These are phyloP conservation scores for Naganishia vaughanmartiniae DNA, from an alignment of 768 basidiomycete genomes.

Conservation along the genomic window DNA sequence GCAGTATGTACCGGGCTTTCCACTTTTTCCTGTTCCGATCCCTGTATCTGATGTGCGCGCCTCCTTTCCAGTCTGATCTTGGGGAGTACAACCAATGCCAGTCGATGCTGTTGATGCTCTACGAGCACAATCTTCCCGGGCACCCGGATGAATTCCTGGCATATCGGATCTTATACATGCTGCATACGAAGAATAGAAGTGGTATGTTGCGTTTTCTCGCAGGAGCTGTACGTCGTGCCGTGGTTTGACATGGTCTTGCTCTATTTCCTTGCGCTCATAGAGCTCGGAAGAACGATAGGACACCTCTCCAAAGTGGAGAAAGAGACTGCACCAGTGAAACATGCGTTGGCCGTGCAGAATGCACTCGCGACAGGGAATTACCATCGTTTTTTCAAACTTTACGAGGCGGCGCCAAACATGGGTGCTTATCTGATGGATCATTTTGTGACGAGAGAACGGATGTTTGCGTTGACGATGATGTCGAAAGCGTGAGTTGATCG, in stretches of 20 bases:
- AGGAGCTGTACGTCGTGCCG: no score
- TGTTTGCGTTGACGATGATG: constrained; percentile 81
- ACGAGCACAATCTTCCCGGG: constrained; percentile 88
- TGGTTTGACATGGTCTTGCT: constrained; percentile 15
- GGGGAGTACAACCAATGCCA: constrained; percentile 99
- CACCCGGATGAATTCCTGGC: constrained; percentile 94
- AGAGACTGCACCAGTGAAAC: constrained; percentile 70
- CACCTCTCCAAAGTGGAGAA: constrained; percentile 93
- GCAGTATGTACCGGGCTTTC: constrained; percentile 59
- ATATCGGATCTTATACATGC: constrained; percentile 91
- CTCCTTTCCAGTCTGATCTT: constrained; percentile 72
- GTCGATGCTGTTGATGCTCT: constrained; percentile 79
- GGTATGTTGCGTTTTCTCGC: constrained; percentile 60
- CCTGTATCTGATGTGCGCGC: constrained; percentile 1
- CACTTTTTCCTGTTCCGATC: background rate
- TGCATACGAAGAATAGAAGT: constrained; percentile 88
- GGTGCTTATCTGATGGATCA: constrained; percentile 99
- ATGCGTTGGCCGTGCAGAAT: constrained; percentile 84
- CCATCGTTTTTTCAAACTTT: constrained; percentile 82
- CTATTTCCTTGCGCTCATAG: constrained; percentile 5
- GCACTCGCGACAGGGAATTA: constrained; percentile 91
- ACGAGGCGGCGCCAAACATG: constrained; percentile 86
- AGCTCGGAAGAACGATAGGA: constrained; percentile 59
- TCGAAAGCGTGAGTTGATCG: constrained; percentile 73
- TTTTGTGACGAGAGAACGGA: constrained; percentile 86